Evolutionary conservation across 805 yeast genomes (phyloP), one percentile per base, ranked within the genome.

Genomic region (Ogataea thermomethanolica): DNA sequence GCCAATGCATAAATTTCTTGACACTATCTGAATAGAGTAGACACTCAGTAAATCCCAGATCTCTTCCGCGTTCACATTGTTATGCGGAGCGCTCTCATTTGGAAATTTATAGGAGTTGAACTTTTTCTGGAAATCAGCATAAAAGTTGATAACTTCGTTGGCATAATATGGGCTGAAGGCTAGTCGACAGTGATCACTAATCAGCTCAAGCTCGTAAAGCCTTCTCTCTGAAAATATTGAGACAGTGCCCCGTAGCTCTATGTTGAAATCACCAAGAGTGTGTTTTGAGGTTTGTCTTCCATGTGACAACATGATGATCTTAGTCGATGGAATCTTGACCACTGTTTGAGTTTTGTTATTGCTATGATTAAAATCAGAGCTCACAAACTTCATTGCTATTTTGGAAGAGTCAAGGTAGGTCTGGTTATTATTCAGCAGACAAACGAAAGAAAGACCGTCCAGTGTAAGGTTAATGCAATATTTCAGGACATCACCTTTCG

Each of bases 1-100:
- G 0, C 96, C 95, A 25, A 84, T 44, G 46, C 95, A 84, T 44
- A 84, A 68, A 47, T 82, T 76, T 49, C 79, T 74, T 0, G 87
- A 75, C 5, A 79, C 56, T 17, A 83, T 67, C 34, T 77, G 83
- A 23, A 83, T 63, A 0, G 86, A 68, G 33, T 69, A 71, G 45
- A 70, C 66, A n/a, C 60, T 59, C 34, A 64, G 43, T 26, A 59
- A 41, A 0, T 50, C 35, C 20, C 47, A 53, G 9, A 55, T 20
- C 11, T 44, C 48, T n/a, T 46, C 49, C 8, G 12, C 36, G 37
- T 26, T 33, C 8, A 20, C 29, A 14, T 17, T 37, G 37, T n/a
- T 22, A 9, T 11, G 37, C 30, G 17, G 30, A 13, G 35, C 4
- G 8, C 30, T 17, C 13, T 13, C 12, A 15, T n/a, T 11, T 1